These are phyloP conservation scores for Sphaerobolus stellatus DNA, from an alignment of 1,284 basidiomycete species.

Conservation along the genomic window DNA sequence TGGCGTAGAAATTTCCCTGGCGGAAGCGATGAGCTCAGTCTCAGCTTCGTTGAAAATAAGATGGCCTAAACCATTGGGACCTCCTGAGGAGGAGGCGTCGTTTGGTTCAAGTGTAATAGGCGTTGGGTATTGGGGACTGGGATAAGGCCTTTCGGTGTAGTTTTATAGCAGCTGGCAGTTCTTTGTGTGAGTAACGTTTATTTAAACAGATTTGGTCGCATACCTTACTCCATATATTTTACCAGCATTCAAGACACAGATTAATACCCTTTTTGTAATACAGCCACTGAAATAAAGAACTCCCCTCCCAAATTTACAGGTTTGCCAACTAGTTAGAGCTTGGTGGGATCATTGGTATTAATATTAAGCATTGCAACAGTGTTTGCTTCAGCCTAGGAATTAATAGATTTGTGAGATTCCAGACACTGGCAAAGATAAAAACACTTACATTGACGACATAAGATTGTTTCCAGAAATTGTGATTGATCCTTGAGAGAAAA, in stretches of 20 bases:
- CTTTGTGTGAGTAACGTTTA: neutral
- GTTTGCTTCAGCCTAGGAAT: slow-evolving; percentile 44
- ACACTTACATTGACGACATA: slow-evolving; percentile 44
- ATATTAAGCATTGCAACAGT: slow-evolving; percentile 47
- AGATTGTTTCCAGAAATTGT: slow-evolving; percentile 43
- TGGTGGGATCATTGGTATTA: slow-evolving; percentile 40
- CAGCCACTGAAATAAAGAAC: slow-evolving; percentile 48
- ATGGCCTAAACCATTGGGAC: slow-evolving; percentile 43
- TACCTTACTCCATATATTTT: slow-evolving; percentile 47
- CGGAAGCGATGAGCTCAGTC: slow-evolving; percentile 43
- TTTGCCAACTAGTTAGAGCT: slow-evolving; percentile 39
- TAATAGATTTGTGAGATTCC: neutral
- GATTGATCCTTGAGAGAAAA: slow-evolving; percentile 49
- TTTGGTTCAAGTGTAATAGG: slow-evolving; percentile 44
- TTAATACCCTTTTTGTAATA: slow-evolving; percentile 26
- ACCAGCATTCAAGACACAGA: slow-evolving; percentile 50
- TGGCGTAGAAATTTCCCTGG: slow-evolving; percentile 44
- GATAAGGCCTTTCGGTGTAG: slow-evolving; percentile 39
- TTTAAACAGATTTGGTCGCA: neutral
- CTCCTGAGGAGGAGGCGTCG: slow-evolving; percentile 39
- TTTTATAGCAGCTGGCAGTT: slow-evolving; percentile 46
- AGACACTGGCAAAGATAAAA: neutral
- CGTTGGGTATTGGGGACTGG: slow-evolving; percentile 41
- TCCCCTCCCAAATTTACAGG: slow-evolving; percentile 45
- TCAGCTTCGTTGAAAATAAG: slow-evolving; percentile 46